Evolutionary conservation across 1,284 basidiomycete species (phyloP), one percentile per base, ranked within the genome.

Genomic region (Serendipita sp.): DNA sequence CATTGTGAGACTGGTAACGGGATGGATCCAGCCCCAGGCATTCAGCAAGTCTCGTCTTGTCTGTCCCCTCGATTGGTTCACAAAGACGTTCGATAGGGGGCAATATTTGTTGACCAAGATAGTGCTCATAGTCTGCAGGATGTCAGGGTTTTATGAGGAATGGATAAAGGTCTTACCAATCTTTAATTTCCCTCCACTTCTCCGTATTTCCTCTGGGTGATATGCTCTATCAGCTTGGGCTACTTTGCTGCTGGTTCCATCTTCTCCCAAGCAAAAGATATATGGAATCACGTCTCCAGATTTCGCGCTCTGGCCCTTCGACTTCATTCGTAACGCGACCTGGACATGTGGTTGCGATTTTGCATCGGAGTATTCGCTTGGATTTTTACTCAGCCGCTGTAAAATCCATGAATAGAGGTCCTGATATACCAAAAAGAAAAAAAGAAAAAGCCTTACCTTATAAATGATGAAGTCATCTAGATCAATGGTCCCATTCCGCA

Each of bases 341-440:
- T 97, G 93, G 0, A 99, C 96, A 70, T 99, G 96, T 1, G 95
- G 95, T 69, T 95, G 93, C 47, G 81, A 84, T 74, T 97, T 97
- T 29, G 84, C 89, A 71, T 98, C 94, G 0, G 94, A 93, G 70
- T 98, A 99, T 70, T 95, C 94, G 70, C 94, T 88, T 0, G 93
- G 93, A 67, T 92, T 90, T 78, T 95, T 97, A 30, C 93, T 91
- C 60, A 97, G 77, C 65, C 93, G 87, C 90, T 93, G 68, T 43
- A 35, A 45, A 38, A 47, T n/a, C n/a, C 32, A 43, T 32, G 38
- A 26, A 13, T 41, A 13, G 6, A 41, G 13, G 13, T 55, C 60
- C 45, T 29, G 13, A 10, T 3, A 38, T 43, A 26, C 26, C 26
- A 29, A 62, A 30, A 41, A 8, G 34, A 30, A 26, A 44, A 65